These are phyloP conservation scores for Fusarium proliferatum DNA, from an alignment of 2,329 filamentous ascomycete genomes.

Conservation along the genomic window DNA sequence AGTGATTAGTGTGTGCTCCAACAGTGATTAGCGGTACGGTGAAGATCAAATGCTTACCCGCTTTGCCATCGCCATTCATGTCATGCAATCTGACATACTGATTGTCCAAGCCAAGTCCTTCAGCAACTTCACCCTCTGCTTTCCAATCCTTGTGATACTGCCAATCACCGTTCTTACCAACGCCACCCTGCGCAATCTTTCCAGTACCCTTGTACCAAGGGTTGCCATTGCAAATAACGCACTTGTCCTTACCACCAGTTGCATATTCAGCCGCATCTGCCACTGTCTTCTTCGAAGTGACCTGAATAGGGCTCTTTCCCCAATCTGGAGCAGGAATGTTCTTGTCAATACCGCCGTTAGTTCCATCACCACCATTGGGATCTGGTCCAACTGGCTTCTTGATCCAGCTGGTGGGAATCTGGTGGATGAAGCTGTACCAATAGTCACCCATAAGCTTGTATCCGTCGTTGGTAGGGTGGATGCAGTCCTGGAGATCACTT, in stretches of 20 bases:
- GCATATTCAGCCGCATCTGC: neutral
- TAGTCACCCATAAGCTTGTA: conserved; percentile 36
- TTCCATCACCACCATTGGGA: neutral
- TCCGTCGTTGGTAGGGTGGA: conserved; percentile 36
- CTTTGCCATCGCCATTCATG: conserved; percentile 19
- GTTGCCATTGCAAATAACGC: neutral
- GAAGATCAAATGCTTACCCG: neutral
- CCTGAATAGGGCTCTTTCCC: neutral
- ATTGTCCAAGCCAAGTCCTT: conserved; percentile 3
- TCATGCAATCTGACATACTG: conserved; percentile 12
- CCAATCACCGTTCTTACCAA: conserved; percentile 10
- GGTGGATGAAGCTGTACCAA: conserved; percentile 41
- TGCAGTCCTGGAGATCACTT: conserved; percentile 28
- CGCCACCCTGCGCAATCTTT: neutral
- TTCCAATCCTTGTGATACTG: conserved; percentile 14
- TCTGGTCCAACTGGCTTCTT: conserved; percentile 22
- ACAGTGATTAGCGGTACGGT: accelerated
- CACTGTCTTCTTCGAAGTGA: neutral
- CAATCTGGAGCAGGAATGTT: neutral
- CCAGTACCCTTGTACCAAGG: neutral
- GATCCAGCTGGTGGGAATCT: conserved; percentile 39
- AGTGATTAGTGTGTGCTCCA: neutral
- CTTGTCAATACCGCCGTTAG: conserved; percentile 9
- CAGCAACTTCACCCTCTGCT: neutral
- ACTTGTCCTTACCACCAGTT: neutral